A percentile compares a stretch with the other conserved stretches of the same genome.
Conservation (phyloP, 257 asterid genomes). For the Fraxinus cuspidata region DNA sequence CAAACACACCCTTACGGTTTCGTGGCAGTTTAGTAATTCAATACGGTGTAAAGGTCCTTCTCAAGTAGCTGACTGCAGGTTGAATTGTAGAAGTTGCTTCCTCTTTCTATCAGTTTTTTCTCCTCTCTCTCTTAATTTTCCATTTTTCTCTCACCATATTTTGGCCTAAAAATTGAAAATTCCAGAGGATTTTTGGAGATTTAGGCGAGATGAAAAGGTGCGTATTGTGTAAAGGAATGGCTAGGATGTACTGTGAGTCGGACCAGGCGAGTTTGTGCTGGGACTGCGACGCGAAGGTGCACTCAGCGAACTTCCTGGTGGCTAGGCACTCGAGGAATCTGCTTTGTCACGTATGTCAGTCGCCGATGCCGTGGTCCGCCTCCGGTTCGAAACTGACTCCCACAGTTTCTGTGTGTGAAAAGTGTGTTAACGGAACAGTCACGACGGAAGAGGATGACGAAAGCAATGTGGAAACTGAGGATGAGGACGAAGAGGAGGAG, state of each 20-base stretch:
- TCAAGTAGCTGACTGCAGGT: slow-evolving; percentile 25
- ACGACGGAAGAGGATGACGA: slow-evolving; percentile 1
- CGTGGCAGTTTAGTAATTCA: too few species aligned
- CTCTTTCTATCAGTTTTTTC: neutral
- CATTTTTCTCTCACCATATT: slow-evolving; percentile 15
- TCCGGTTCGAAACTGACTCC: slow-evolving; percentile 57
- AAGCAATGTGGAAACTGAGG: slow-evolving; percentile 24
- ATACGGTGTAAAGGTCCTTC: neutral
- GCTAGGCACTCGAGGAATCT: slow-evolving; percentile 72
- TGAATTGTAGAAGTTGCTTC: slow-evolving; percentile 25
- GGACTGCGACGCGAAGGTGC: slow-evolving; percentile 82
- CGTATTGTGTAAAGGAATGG: slow-evolving; percentile 58
- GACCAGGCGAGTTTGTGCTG: slow-evolving; percentile 76
- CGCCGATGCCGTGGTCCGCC: slow-evolving; percentile 70
- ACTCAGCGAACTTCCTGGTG: slow-evolving; percentile 77
- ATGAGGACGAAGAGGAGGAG: slow-evolving; percentile 27
- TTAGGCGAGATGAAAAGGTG: slow-evolving; percentile 45
- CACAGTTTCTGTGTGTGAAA: slow-evolving; percentile 51
- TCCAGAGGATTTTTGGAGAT: neutral
- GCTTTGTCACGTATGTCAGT: slow-evolving; percentile 66
- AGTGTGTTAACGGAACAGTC: slow-evolving; percentile 30
- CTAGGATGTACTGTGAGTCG: slow-evolving; percentile 68
- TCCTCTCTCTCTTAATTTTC: slow-evolving; percentile 4
- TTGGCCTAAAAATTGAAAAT: neutral
- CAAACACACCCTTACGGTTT: too few species aligned